Conservation (phyloP, 192 early-diverging fungal species). For the Geosiphon pyriformis region DNA sequence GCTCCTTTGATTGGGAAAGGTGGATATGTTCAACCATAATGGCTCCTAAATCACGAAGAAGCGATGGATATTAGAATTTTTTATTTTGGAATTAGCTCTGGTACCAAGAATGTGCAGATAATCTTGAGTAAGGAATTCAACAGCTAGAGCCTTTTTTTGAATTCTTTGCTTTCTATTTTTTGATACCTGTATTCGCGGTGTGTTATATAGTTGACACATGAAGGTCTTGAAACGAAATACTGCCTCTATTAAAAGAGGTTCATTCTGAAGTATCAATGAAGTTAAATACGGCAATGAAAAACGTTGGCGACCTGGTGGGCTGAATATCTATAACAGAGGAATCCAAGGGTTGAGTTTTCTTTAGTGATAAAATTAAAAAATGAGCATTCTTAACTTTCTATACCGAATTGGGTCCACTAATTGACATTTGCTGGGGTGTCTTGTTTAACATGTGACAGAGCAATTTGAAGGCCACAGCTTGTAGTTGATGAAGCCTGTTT, state of each 20-base stretch:
- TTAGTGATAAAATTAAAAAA: neutral
- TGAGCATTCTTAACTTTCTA: neutral
- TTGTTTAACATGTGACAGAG: constrained; percentile 22
- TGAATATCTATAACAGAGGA: constrained; percentile 29
- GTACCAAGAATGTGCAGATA: too few species aligned
- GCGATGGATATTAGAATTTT: too few species aligned
- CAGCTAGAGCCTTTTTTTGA: too few species aligned
- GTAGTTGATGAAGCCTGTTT: constrained; percentile 49
- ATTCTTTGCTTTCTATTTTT: too few species aligned
- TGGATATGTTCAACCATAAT: constrained; percentile 43
- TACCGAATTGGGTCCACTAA: constrained; percentile 30
- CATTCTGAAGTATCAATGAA: constrained; percentile 43
- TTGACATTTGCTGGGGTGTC: neutral
- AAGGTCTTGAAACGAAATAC: constrained; percentile 41
- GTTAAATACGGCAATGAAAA: constrained; percentile 36
- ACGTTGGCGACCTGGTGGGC: constrained; percentile 24
- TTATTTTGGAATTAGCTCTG: too few species aligned
- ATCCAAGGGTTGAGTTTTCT: neutral
- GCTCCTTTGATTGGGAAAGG: constrained; percentile 32
- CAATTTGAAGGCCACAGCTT: constrained; percentile 39
- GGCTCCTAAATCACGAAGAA: too few species aligned
- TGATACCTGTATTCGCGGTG: constrained; percentile 52
- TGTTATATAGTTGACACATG: constrained; percentile 43
- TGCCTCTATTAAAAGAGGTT: constrained; percentile 39
- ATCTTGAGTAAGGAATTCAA: too few species aligned